Base-by-base conservation (phyloP, 345 rosid species). In the Dipteronia dyeriana region DNA sequence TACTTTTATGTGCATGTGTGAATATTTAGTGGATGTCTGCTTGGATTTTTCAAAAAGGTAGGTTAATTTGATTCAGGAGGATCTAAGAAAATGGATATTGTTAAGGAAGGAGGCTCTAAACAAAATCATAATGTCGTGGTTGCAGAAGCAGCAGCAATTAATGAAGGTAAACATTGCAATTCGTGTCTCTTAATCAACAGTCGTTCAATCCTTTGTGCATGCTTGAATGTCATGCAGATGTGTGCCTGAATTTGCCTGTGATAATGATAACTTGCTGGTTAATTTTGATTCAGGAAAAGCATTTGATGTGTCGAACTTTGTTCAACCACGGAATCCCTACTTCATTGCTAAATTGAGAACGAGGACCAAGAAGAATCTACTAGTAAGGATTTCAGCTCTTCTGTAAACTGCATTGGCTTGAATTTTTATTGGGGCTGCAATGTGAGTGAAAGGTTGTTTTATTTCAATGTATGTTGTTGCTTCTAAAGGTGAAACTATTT, bases 31-130 rank as follows among this genome's bases (percentile, higher is more conserved):
- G 19, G 31, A 38, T 70, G 26, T 20, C 4, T 31, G 25, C 60
- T 9, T 31, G 1, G 25, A 26, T 26, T 70, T 70, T 57, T 51
- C 47, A 19, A 7, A 31, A 59, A 16, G 5, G 20, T 39, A 26
- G 38, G 25, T 19, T 63, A 9, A 74, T 62, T 62, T 74, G 76
- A 43, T 25, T 63, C 25, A 45, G 69, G 47, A 23, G 57, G 59
- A 23, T 62, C 43, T 26, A 74, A 25, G 26, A 74, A 19, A 62
- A 62, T 19, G 23, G 12, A n/a, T 5, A 4, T 23, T 19, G 3
- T 14, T 6, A 62, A 26, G 60, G 60, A 23, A 25, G 23, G 68
- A 22, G 7, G 34, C 17, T 9, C 14, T n/a, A 23, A 43, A 60
- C 16, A 47, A 61, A 22, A 3, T 43, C 0, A 8, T 25, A 20